Conservation (phyloP, 345 rosid species). For the Sapria himalayana region DNA sequence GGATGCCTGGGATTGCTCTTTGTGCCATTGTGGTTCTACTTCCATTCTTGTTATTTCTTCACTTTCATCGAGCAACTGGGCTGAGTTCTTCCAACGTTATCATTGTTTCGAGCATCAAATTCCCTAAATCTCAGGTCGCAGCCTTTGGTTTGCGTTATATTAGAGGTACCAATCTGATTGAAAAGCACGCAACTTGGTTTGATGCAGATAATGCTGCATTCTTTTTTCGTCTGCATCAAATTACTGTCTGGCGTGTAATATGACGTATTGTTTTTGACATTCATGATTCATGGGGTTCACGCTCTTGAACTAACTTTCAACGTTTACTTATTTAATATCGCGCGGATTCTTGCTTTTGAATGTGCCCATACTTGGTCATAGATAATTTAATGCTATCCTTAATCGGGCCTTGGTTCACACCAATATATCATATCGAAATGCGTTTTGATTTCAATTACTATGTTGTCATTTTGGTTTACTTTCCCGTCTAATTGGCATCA, state of each 20-base stretch:
- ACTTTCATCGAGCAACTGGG: constrained; percentile 10
- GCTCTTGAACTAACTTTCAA: background rate
- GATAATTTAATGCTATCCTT: no score
- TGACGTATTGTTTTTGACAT: background rate
- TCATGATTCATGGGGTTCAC: background rate
- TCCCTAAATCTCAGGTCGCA: constrained; percentile 35
- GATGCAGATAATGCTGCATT: no score
- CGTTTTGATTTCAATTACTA: no score
- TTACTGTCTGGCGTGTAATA: background rate
- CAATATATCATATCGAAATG: no score
- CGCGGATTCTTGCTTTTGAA: no score
- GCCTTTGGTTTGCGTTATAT: constrained; percentile 50
- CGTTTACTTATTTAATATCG: no score
- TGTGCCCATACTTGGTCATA: no score
- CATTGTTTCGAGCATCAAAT: constrained; percentile 46
- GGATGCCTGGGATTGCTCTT: no score
- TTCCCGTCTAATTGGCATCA: no score
- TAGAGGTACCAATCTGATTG: constrained; percentile 23
- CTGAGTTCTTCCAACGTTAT: constrained; percentile 13
- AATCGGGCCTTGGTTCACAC: no score
- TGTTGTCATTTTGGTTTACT: no score
- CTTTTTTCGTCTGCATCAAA: background rate
- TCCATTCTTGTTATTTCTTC: constrained; percentile 9
- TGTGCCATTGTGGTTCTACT: no score
- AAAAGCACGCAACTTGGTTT: background rate